These are phyloP conservation scores for Nicotiana otophora DNA, from an alignment of 257 asterid species.

Conservation along the genomic window DNA sequence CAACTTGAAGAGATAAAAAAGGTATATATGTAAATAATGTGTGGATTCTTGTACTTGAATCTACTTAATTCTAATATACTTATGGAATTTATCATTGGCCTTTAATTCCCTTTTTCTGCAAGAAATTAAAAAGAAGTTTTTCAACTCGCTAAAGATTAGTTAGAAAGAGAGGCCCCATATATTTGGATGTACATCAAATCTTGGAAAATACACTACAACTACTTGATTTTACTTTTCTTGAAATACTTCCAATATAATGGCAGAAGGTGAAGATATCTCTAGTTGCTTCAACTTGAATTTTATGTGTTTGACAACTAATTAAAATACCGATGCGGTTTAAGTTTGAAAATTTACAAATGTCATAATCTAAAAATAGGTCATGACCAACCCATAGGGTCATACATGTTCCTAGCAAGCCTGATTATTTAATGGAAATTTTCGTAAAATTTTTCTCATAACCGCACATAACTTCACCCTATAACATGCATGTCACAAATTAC, in stretches of 20 bases:
- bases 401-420: too few species aligned
- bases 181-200: neutral
- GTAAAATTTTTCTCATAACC: too few species aligned
- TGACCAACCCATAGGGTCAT: too few species aligned
- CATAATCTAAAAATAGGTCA: too few species aligned
- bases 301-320: neutral
- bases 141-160: neutral
- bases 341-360: too few species aligned
- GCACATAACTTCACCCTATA: too few species aligned
- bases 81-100: neutral
- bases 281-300: neutral
- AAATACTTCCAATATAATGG: conserved; percentile 4
- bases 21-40: neutral
- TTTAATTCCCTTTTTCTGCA: neutral
- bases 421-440: too few species aligned
- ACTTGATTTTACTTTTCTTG: conserved; percentile 4
- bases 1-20: neutral
- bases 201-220: neutral
- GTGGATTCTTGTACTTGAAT: neutral
- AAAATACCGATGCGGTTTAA: too few species aligned
- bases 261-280: neutral
- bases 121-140: too few species aligned
- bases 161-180: neutral
- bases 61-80: neutral
- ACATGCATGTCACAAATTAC: too few species aligned